Base-by-base conservation (phyloP, 2,329 filamentous ascomycete species). In the Acrocalymma vagum region DNA sequence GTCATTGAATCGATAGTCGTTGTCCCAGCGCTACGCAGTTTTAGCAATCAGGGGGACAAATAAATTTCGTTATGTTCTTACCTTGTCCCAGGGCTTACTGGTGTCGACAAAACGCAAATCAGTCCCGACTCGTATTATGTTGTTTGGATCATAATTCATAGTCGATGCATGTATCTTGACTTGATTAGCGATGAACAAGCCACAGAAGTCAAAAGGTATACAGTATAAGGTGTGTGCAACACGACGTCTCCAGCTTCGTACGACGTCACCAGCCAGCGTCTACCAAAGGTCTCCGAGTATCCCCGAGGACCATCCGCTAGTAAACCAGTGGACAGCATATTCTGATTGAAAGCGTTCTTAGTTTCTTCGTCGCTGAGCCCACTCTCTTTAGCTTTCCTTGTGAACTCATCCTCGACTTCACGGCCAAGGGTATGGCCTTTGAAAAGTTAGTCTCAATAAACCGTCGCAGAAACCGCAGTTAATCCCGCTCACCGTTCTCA, bases 251-350 rank as follows among this genome's bases (percentile, higher is more conserved):
- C 70, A 45, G 83, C 69, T 55, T 85, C 71, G 49, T 81, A 84
- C 48, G 62, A 75, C 49, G 65, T 79, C 60, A 71, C 78, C 64
- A 73, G 70, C 82, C 67, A 83, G 58, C 60, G 53, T 36, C 78
- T 70, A 11, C 62, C 72, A 39, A 77, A 68, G 3, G 68, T 65
- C 16, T 69, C 67, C 3, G 71, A 71, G 46, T 76, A 77, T 23
- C 69, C 69, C 14, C 67, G 69, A 1, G 80, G 76, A 0, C 71
- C 74, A 20, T 82, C 75, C 8, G 75, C 75, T 2, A 85, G 68
- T 23, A 83, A 59, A 0, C 80, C 81, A 0, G 72, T 78, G 0
- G 70, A 66, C 69, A 83, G 78, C 81, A 84, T 84, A 48, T 84
- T 83, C 14, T 72, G 68, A 49, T 84, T 84, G 58, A 69, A 70